These are phyloP conservation scores for Datura wrightii DNA, from an alignment of 257 asterid species.

Conservation along the genomic window DNA sequence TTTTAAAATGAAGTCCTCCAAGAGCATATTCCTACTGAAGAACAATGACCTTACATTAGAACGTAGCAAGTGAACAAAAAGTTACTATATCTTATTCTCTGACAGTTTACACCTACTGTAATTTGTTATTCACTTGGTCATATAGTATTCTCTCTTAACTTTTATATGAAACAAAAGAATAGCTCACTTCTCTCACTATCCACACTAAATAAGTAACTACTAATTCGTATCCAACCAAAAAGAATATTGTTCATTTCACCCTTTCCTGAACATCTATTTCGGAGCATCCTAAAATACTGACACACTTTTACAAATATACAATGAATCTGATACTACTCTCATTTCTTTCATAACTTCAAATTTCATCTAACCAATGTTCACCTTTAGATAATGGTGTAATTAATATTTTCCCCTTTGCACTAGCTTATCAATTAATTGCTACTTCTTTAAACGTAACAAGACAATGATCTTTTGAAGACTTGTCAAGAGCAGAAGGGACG, in stretches of 20 bases:
- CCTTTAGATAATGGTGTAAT: not conserved
- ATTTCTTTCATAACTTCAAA: not conserved
- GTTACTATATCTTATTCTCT: not conserved
- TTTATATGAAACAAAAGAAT: slow-evolving; percentile 2
- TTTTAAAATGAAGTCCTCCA: not conserved
- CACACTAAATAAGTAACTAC: not conserved
- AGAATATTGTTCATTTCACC: not conserved
- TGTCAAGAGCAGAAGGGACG: not conserved
- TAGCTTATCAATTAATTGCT: not conserved
- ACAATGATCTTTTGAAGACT: not conserved
- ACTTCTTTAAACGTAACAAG: not conserved
- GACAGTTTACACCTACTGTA: not conserved
- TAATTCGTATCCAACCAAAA: not conserved
- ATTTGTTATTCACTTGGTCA: not conserved
- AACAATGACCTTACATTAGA: not conserved
- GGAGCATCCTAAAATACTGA: not conserved
- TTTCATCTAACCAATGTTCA: not conserved
- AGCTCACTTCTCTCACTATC: not conserved
- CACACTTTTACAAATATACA: not conserved
- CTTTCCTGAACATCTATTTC: not conserved
- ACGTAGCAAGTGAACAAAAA: not conserved
- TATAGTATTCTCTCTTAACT: not conserved
- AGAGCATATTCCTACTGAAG: not conserved
- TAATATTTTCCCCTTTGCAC: not conserved
- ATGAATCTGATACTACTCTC: slow-evolving; percentile 7